These are phyloP conservation scores for Aspergillus arachidicola DNA, from an alignment of 2,329 filamentous ascomycete species.

Conservation along the genomic window DNA sequence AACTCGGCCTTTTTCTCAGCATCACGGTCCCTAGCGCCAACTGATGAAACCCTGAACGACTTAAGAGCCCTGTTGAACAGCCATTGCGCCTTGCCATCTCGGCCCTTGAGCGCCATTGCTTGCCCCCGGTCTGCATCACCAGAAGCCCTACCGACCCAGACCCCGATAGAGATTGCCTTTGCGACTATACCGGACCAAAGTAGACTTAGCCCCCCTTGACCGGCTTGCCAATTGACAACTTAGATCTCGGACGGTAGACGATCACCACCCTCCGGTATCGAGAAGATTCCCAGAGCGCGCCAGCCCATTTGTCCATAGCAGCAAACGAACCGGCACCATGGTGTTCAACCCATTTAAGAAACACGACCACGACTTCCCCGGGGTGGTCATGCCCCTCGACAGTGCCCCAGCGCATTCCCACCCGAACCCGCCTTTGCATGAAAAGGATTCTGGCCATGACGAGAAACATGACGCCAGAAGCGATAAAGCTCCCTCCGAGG, in stretches of 20 bases:
- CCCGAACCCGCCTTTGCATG: slow-evolving; percentile 14
- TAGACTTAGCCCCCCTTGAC: slow-evolving; percentile 14
- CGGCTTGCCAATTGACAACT: slow-evolving; percentile 1
- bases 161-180: slow-evolving; percentile 10
- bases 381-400: slow-evolving; percentile 54
- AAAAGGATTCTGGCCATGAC: slow-evolving; percentile 36
- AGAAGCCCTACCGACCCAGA: background rate
- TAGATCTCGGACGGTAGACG: background rate
- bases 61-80: background rate
- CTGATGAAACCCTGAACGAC: background rate
- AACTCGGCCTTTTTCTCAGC: background rate
- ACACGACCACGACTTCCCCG: slow-evolving; percentile 54
- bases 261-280: background rate
- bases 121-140: background rate
- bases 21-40: slow-evolving; percentile 6
- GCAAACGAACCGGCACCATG: slow-evolving; percentile 27
- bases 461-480: slow-evolving; percentile 39
- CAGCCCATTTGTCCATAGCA: slow-evolving; percentile 19
- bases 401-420: slow-evolving; percentile 42
- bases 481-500: slow-evolving; percentile 36
- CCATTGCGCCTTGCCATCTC: slow-evolving; percentile 11
- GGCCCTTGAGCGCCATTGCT: background rate
- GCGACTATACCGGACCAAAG: slow-evolving; percentile 12
- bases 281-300: slow-evolving; percentile 4
- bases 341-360: slow-evolving; percentile 54